These are phyloP conservation scores for Termitomyces eurrhizus DNA, from an alignment of 768 basidiomycete genomes.

Conservation along the genomic window DNA sequence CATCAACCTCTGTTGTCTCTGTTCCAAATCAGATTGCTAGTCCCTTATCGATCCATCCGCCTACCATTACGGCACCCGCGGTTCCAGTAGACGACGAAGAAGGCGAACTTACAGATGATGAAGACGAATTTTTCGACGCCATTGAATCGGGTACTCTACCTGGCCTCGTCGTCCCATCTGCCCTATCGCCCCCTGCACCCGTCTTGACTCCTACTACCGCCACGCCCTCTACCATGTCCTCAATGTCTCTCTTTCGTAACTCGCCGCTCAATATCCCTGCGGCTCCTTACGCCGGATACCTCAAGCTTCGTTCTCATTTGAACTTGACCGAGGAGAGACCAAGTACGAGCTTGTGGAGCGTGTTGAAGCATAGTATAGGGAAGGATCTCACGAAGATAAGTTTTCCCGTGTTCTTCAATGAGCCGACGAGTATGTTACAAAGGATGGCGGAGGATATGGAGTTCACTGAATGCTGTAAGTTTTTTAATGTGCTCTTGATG, in stretches of 20 bases:
- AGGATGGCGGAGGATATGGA: constrained; percentile 99
- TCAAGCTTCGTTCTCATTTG: constrained; percentile 53
- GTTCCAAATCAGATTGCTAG: neutral
- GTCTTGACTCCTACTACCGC: neutral
- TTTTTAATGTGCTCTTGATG: neutral
- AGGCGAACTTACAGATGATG: constrained; percentile 61
- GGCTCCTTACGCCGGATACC: constrained; percentile 64
- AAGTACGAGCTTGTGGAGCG: constrained; percentile 89
- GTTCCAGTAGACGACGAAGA: constrained; percentile 17
- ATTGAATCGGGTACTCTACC: constrained; percentile 82
- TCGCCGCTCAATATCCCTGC: neutral
- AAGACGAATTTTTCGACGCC: constrained; percentile 98
- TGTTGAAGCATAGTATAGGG: constrained; percentile 92
- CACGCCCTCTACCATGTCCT: neutral
- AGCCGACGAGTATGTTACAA: constrained; percentile 95
- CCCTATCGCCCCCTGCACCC: constrained; percentile 4
- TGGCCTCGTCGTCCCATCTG: constrained; percentile 54
- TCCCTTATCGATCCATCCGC: neutral
- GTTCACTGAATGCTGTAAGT: constrained; percentile 86
- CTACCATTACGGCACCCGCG: neutral
- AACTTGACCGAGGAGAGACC: constrained; percentile 78
- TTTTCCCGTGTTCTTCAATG: constrained; percentile 92
- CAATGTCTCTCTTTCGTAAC: neutral
- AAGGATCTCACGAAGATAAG: constrained; percentile 96
- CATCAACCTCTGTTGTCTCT: neutral